Evolutionary conservation across 1,284 basidiomycete species (phyloP), one percentile per base, ranked within the genome.

Genomic region (Rhodotorula sp.): DNA sequence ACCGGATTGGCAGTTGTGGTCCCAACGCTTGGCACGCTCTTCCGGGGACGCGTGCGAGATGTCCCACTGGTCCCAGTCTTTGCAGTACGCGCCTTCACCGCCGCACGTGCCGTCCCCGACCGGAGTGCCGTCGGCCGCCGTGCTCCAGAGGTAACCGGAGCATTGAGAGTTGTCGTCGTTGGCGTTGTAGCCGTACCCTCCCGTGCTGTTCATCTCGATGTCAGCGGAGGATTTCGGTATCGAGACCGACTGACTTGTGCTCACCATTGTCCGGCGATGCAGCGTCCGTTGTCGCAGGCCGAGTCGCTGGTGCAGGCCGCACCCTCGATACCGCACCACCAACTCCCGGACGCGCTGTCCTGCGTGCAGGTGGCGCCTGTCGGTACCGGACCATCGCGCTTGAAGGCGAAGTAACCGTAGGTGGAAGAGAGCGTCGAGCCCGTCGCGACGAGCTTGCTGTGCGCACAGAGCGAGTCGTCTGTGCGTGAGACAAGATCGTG

Each of bases 321-420:
- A 23, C 66, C 64, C 0, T 52, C 49, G 38, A 64, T 68, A 52
- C 72, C 73, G 62, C 73, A 74, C 52, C 52, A 69, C 66, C 68
- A 72, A 7, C 70, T 68, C 19, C 60, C 48, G 16, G 23, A 34
- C 14, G 21, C 66, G 28, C 34, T 4, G 28, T 70, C 67, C 21
- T 18, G 12, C 5, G 12, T 8, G 56, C 71, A 73, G 4, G 3
- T 18, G 8, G 68, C 14, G 65, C 45, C 10, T 48, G 31, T 43
- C 28, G 71, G 71, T 48, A 48, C 38, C 15, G 43, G 28, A 8
- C 59, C 26, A 56, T 67, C 68, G 61, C 62, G 62, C 66, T 72
- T 68, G 62, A 3, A n/a, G 8, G n/a, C 64, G 50, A n/a, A 43
- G 48, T 16, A 28, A 23, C 31, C 34, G 28, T 26, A 31, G 4